Conservation (phyloP, 2,329 filamentous ascomycete genomes). For the Aquanectria penicillioides region DNA sequence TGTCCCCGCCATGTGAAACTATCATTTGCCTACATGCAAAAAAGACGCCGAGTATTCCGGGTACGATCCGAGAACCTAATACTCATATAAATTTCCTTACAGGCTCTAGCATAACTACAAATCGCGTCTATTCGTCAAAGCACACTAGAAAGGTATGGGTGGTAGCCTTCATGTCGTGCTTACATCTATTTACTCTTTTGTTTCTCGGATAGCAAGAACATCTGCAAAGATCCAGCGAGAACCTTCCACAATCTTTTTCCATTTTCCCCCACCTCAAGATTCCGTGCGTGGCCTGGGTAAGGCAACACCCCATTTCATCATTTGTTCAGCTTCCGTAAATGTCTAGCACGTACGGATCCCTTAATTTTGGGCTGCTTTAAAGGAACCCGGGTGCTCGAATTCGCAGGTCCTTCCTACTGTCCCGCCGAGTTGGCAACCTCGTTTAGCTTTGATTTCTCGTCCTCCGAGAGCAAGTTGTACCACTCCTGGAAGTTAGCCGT, state of each 20-base stretch:
- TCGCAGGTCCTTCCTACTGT: constrained; percentile 37
- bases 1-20: too few species aligned
- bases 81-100: not conserved
- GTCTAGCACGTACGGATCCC: constrained; percentile 21
- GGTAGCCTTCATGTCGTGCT: constrained; percentile 2
- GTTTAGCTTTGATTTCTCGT: constrained; percentile 66
- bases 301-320: constrained; percentile 1
- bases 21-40: not conserved
- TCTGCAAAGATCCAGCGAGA: constrained; percentile 9
- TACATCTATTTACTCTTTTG: constrained; percentile 27
- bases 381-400: constrained; percentile 7
- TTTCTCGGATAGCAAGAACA: constrained; percentile 7
- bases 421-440: constrained; percentile 56
- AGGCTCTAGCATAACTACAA: constrained; percentile 33
- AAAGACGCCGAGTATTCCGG: too few species aligned
- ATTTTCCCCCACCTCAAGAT: not conserved
- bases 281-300: not conserved
- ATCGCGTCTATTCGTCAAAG: constrained; percentile 35
- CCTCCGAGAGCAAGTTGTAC: constrained; percentile 64
- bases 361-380: constrained; percentile 2
- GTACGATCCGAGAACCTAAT: too few species aligned
- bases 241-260: not conserved
- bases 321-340: constrained; percentile 8
- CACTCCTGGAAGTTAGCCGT: constrained; percentile 65
- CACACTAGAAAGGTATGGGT: constrained; percentile 9